Evolutionary conservation across 2,329 filamentous ascomycete species (phyloP), one percentile per base, ranked within the genome.

Genomic region (Xylaria sp.): DNA sequence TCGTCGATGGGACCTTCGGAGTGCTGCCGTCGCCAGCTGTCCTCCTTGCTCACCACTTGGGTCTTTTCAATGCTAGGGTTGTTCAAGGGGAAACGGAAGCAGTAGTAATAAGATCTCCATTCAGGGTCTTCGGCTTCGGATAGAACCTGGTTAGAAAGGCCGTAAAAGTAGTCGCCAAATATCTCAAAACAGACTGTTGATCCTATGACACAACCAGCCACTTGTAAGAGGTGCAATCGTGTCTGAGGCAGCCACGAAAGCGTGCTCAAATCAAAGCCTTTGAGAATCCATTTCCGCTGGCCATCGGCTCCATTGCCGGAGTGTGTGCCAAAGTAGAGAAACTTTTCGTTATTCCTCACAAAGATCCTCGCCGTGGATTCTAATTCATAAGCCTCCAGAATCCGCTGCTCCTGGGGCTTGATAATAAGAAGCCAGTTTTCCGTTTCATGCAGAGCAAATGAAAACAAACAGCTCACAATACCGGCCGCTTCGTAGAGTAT

Each of bases 181-280:
- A 92, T 82, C 61, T 89, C 87, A 68, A 92, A 92, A 61, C 83
- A 88, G n/a, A 90, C 77, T 0, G 83, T 86, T 9, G 81, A 82
- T 4, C 85, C 86, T 37, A 91, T 78, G 51, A 89, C 87, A 16
- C 78, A 80, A 1, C 87, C 88, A 49, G 83, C 80, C 59, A 89
- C 77, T 23, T 84, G 78, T 44, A 80, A 74, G 2, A 90, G 74
- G 39, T 83, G 75, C 4, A 87, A 69, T 47, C 76, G 77, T 9
- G 63, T 52, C 7, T 74, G 65, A 0, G 74, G 70, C 18, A 78
- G 69, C 73, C 78, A 79, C n/a, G 69, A 69, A 1, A 68, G 61
- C 0, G 69, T 71, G 7, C 61, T 55, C 42, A 88, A 71, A 61
- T 81, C 70, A 62, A 81, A 81, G 2, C 82, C 81, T 35, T 77